Conservation (phyloP, 805 yeast species). For the Saturnispora kantuleensis region DNA sequence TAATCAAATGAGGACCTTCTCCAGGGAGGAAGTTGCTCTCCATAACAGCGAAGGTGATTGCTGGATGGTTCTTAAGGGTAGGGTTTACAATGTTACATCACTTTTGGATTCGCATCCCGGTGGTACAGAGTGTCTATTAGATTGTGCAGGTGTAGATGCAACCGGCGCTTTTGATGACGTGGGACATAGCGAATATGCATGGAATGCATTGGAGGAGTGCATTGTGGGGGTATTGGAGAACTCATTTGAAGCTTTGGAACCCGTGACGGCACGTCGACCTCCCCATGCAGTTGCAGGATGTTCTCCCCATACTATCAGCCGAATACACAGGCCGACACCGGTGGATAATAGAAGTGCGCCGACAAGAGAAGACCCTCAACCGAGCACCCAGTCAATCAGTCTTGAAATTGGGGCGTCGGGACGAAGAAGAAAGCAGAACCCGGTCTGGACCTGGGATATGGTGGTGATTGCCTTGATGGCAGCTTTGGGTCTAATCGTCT, state of each 20-base stretch:
- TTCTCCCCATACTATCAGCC: not conserved
- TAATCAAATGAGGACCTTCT: not conserved
- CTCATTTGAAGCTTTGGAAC: constrained; percentile 1
- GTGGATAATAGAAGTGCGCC: too few relatives aligned
- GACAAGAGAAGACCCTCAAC: too few relatives aligned
- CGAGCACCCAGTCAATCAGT: too few relatives aligned
- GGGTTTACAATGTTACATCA: constrained; percentile 53
- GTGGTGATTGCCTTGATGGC: constrained; percentile 16
- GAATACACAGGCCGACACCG: not conserved
- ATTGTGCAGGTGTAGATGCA: constrained; percentile 76
- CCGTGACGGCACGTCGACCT: constrained; percentile 4
- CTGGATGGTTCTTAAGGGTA: constrained; percentile 64
- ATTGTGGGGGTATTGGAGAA: constrained; percentile 57
- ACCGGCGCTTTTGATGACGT: constrained; percentile 58
- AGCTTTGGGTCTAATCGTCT: constrained; percentile 20
- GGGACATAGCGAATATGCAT: constrained; percentile 72
- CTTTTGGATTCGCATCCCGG: constrained; percentile 66
- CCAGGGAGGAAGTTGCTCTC: constrained; percentile 33
- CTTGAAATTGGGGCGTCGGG: too few relatives aligned
- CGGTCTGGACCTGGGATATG: not conserved
- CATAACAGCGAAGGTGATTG: constrained; percentile 43
- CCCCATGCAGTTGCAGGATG: constrained; percentile 6
- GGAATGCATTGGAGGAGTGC: constrained; percentile 75
- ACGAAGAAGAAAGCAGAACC: not conserved
- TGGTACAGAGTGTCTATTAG: constrained; percentile 73